These are phyloP conservation scores for Incumbomyces delicatus DNA, from an alignment of 2,329 filamentous ascomycete species.

Conservation along the genomic window DNA sequence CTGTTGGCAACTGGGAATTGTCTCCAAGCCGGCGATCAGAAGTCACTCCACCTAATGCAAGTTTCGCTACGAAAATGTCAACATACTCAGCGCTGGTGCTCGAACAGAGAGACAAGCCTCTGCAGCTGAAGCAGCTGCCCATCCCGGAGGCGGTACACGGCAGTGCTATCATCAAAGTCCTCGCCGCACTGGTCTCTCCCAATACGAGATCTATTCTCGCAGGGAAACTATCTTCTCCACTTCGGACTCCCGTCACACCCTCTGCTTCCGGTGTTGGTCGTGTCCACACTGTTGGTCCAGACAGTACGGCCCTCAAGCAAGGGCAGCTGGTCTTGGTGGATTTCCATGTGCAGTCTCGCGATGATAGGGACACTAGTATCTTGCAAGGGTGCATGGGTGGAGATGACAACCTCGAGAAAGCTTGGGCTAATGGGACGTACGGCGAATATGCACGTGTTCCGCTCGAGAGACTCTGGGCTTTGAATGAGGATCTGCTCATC, in stretches of 20 bases:
- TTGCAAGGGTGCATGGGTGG: conserved; percentile 23
- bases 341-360: conserved; percentile 28
- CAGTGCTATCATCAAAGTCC: conserved; percentile 33
- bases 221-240: conserved; percentile 19
- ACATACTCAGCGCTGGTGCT: too few species aligned
- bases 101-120: neutral
- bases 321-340: conserved; percentile 34
- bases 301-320: conserved; percentile 27
- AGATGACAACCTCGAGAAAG: conserved; percentile 25
- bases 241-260: conserved; percentile 26
- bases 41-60: too few species aligned
- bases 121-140: conserved; percentile 6
- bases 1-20: too few species aligned
- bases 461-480: conserved; percentile 28
- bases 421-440: conserved; percentile 30
- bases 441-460: conserved; percentile 29
- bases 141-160: conserved; percentile 27
- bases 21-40: too few species aligned
- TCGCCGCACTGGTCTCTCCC: conserved; percentile 28
- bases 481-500: conserved; percentile 26
- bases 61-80: too few species aligned
- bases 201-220: conserved; percentile 32
- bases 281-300: conserved; percentile 28
- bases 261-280: conserved; percentile 29
- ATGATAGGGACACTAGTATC: conserved; percentile 22